Base-by-base conservation (phyloP, 768 basidiomycete genomes). In the Boletus sp. region DNA sequence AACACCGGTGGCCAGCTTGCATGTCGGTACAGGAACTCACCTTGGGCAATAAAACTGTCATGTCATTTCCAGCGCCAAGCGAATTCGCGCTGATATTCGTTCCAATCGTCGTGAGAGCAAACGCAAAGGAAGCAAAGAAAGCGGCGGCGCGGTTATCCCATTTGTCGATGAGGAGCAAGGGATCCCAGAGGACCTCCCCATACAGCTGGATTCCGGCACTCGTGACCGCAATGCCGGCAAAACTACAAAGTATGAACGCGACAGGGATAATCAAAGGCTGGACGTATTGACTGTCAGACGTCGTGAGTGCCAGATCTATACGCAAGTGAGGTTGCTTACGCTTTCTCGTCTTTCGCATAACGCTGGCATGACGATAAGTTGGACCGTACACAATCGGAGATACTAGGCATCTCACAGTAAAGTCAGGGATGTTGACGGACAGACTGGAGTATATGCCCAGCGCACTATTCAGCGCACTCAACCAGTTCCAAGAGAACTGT, bases 141-240 rank as follows among this genome's bases (percentile, higher is more conserved):
- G 87, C 85, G 0, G 88, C 90, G 0, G 90, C 86, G 35, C 94
- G 85, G 70, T 90, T 94, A 62, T 89, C 83, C 92, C 92, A 94
- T 35, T 77, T 77, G 68, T 89, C 83, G 64, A 93, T 88, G 60
- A 94, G 81, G 52, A 74, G 74, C 4, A 89, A 78, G 0, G 91
- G 92, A 65, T 94, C 87, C 92, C 67, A 67, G 15, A 67, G 61
- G 14, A 67, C 58, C 24, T 67, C 67, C 45, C 64, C 92, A 88
- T 62, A 81, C 63, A 63, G 77, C 72, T 48, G 74, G 64, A 86
- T 78, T 8, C 87, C 90, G 0, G 90, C 88, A 10, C 84, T 85
- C 1, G 93, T 91, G 18, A 92, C 88, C 6, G 87, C 85, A 57
- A 94, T 86, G 20, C 92, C 92, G 49, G 86, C 76, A 70, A 93